Conservation (phyloP, 176 grass and related monocot genomes). For the Triticum urartu region DNA sequence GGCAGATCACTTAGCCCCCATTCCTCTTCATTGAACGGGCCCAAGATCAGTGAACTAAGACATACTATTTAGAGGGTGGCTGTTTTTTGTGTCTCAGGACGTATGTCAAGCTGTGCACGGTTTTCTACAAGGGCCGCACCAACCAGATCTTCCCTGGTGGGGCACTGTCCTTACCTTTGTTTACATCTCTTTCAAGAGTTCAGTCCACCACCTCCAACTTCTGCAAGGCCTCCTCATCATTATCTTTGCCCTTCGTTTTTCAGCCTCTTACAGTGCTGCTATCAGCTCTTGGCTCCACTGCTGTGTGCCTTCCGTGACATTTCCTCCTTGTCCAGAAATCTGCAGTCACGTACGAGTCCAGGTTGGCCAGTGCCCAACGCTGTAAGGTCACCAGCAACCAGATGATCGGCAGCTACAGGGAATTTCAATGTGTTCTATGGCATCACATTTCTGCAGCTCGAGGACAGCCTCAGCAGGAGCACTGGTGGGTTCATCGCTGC, state of each 20-base stretch:
- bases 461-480: background rate
- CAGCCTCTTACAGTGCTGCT: background rate
- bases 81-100: background rate
- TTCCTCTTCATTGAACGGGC: background rate
- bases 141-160: background rate
- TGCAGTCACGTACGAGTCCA: background rate
- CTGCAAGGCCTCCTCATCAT: background rate
- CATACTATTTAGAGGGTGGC: background rate
- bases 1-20: background rate
- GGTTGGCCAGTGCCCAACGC: background rate
- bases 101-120: background rate
- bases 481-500: background rate
- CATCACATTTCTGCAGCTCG: background rate
- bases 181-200: background rate
- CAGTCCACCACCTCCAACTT: background rate
- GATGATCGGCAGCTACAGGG: background rate
- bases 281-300: background rate
- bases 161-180: background rate
- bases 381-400: background rate
- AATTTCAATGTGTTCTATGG: background rate
- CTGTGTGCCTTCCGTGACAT: background rate
- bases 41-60: background rate
- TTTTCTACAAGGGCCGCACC: conserved; percentile 2
- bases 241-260: background rate
- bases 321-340: background rate